Base-by-base conservation (phyloP, 345 rosid species). In the Eucalyptus erythrocorys region DNA sequence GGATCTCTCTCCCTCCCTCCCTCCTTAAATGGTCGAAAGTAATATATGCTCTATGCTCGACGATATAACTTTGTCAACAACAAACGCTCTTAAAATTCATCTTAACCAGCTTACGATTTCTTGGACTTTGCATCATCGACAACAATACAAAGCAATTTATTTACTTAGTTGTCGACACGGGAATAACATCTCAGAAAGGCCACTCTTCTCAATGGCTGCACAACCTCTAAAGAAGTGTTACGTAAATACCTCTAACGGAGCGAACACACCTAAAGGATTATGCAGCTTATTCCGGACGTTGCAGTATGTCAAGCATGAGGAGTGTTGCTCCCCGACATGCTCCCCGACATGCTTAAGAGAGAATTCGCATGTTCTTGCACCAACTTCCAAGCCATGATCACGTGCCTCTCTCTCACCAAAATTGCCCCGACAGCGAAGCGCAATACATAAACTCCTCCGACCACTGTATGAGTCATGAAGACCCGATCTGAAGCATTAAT, bases 401-500 rank as follows among this genome's bases (percentile, higher is more conserved):
- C 93, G 80, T 91, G 93, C 5, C 90, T 88, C 19, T 87, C 90
- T 80, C 91, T 90, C 5, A 87, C 88, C 26, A 93, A 87, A 30
- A 89, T 85, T 2, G 90, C 84, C 4, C 94, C 91, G 2, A 89
- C 53, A 13, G 90, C 91, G 26, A 91, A 90, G 7, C 94, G 45
- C n/a, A 93, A 55, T 4, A 91, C 22, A 51, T 90, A 92, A 7
- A 89, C 27, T 37, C 45, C 82, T 37, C 4, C 82, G 82, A 71
- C 2, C 45, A 71, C 2, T 2, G 81, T 10, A 19, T 48, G 27
- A 91, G 91, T 92, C 89, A 92, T 48, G 81, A 53, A 93, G 16
- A 89, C 37, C 17, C 85, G 64, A 80, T 95, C 95, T 8, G 92
- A 87, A 11, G 88, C 88, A 61, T 94, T 95, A 6, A 93, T 50